Conservation (phyloP, 495 filamentous ascomycete genomes). For the Trichoderma gamsii region DNA sequence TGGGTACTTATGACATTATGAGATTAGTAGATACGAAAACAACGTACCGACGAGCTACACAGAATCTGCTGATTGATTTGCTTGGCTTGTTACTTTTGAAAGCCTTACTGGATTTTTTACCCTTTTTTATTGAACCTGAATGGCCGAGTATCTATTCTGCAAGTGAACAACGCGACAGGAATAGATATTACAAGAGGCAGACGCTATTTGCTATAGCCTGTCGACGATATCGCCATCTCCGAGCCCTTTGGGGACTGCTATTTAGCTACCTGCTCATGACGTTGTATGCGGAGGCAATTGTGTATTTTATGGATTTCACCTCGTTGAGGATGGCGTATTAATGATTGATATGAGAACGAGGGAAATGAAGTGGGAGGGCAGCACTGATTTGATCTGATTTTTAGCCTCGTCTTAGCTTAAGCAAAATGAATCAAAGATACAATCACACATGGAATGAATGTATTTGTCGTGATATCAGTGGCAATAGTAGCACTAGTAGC, state of each 20-base stretch:
- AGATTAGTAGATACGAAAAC: not conserved
- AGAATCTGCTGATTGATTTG: slow-evolving; percentile 8
- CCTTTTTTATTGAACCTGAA: not conserved
- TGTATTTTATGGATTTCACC: not conserved
- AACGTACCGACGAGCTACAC: slow-evolving; percentile 1
- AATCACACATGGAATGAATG: not conserved
- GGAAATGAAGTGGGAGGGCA: not conserved
- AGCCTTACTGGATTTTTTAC: not conserved
- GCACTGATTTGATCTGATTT: not conserved
- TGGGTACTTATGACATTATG: slow-evolving; percentile 1
- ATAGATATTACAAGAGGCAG: too few species aligned
- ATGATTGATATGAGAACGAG: slow-evolving; percentile 7
- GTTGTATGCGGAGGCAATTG: not conserved
- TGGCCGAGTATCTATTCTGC: not conserved
- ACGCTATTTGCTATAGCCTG: not conserved
- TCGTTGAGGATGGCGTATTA: not conserved
- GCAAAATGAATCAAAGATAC: slow-evolving; percentile 4
- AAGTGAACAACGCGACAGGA: not conserved
- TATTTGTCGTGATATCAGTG: not conserved
- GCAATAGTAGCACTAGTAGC: not conserved
- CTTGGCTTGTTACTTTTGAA: not conserved
- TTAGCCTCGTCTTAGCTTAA: not conserved
- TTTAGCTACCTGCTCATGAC: not conserved
- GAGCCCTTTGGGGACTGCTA: not conserved
- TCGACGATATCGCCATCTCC: not conserved